Conservation (phyloP, 1,284 basidiomycete genomes). For the Cryptococcus jaspeensis region DNA sequence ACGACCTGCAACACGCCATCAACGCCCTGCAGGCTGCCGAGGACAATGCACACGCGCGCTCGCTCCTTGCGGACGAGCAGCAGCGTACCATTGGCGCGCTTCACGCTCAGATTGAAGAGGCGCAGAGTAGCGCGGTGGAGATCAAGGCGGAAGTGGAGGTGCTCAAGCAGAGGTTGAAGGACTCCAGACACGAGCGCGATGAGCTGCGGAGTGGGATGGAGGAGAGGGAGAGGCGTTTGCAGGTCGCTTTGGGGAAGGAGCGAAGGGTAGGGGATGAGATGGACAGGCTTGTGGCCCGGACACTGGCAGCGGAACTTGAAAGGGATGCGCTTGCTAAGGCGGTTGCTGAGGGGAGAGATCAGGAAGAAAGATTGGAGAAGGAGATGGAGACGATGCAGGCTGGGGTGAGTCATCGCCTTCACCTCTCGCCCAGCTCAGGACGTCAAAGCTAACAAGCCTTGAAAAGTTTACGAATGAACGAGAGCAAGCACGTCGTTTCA, state of each 20-base stretch:
- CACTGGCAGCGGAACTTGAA: constrained; percentile 10
- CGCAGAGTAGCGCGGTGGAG: neutral
- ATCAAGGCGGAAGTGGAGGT: constrained; percentile 6
- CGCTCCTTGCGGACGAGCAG: neutral
- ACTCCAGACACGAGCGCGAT: constrained; percentile 5
- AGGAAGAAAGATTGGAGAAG: constrained; percentile 1
- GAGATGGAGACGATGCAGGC: constrained; percentile 3
- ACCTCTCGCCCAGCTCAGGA: neutral
- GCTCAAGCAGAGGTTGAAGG: constrained; percentile 7
- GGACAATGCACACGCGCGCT: constrained; percentile 5
- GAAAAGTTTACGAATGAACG: constrained; percentile 7
- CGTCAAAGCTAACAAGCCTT: neutral
- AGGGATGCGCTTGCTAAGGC: constrained; percentile 9
- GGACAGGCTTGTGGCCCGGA: constrained; percentile 5
- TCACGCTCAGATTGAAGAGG: constrained; percentile 1
- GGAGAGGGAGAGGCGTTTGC: neutral
- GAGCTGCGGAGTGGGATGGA: constrained; percentile 5
- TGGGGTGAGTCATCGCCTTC: constrained; percentile 4
- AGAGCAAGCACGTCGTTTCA: neutral
- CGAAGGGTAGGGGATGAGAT: neutral
- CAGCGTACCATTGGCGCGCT: neutral
- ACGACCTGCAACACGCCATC: constrained; percentile 5
- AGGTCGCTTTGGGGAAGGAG: neutral
- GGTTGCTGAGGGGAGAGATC: neutral
- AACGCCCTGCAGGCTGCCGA: constrained; percentile 6